Base-by-base conservation (phyloP, 2,329 filamentous ascomycete genomes). In the Claviceps sp. region DNA sequence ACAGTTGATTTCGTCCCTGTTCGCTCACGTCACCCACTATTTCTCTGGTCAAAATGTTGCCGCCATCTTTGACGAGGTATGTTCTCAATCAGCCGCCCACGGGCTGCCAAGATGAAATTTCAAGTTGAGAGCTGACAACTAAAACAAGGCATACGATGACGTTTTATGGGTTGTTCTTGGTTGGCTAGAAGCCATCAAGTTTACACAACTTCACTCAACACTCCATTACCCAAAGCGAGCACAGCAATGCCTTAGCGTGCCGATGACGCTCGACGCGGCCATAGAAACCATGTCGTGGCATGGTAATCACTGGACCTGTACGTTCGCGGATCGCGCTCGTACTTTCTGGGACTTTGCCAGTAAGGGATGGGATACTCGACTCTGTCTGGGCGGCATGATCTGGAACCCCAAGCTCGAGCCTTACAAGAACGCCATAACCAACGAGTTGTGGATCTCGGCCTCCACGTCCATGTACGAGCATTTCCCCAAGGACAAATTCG, bases 341-440 rank as follows among this genome's bases (percentile, higher is more conserved):
- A 70, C 93, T 14, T 96, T 96, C 68, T 95, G 90, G 77, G 85
- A 90, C 34, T 70, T 95, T 40, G 86, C 87, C 5, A 76, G 80
- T 5, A 71, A 76, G 11, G 89, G 91, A 5, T 97, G 90, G 89
- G 86, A 94, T 62, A 85, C 79, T 22, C 75, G 74, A 24, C 76
- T 95, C 5, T 97, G 91, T 61, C 78, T 78, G 4, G 91, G 91
- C 22, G 91, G 91, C 45, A 94, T 97, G 86, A 78, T 82, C 14
- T 97, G 91, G 91, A 94, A 87, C 58, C 88, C 88, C 2, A 78
- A 80, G 39, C 70, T 91, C 30, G 68, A 76, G 41, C 89, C 89
- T 0, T 97, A 96, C 72, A 97, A 96, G 64, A 97, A 97, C 62
- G 89, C 91, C 56, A 94, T 97, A 60, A 97, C 91, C 34, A 96